A percentile compares a stretch with the other conserved stretches of the same genome.
phyloP scores from a whole-genome alignment of 2,329 filamentous ascomycete genomes.

The Acarospora socialis region DNA sequence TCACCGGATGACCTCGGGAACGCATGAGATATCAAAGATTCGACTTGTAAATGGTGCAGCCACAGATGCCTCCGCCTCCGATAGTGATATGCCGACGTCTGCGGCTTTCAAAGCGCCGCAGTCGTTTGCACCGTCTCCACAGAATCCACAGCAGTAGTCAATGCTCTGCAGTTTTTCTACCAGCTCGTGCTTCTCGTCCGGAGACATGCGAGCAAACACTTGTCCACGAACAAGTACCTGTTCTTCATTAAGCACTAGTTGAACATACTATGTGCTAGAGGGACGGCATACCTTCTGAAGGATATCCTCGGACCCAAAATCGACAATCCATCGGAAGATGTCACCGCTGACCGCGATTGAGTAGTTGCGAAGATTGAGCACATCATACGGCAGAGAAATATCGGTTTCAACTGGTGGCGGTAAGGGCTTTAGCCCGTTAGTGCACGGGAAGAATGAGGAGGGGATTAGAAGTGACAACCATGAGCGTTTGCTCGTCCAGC shows the following conservation, averaged over 20 bases:
- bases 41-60: constrained; percentile 95
- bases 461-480: constrained; percentile 30
- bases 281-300: constrained; percentile 45
- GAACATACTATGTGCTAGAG: neutral
- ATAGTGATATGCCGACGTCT: constrained; percentile 92
- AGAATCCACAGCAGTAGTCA: constrained; percentile 91
- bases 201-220: constrained; percentile 96
- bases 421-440: constrained; percentile 41
- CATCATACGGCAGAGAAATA: constrained; percentile 71
- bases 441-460: neutral
- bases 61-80: constrained; percentile 92
- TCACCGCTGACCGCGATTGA: constrained; percentile 83
- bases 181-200: constrained; percentile 94
- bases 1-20: constrained; percentile 75
- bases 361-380: constrained; percentile 69
- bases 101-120: constrained; percentile 94
- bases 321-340: constrained; percentile 90
- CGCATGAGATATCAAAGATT: constrained; percentile 91
- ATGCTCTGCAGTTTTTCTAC: constrained; percentile 95
- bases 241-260: constrained; percentile 9
- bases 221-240: constrained; percentile 83
- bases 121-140: constrained; percentile 93
- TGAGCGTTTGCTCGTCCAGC: constrained; percentile 64
- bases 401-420: constrained; percentile 58
- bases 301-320: constrained; percentile 71